These are phyloP conservation scores for Termitomyces sp. DNA, from an alignment of 768 basidiomycete species.

Conservation along the genomic window DNA sequence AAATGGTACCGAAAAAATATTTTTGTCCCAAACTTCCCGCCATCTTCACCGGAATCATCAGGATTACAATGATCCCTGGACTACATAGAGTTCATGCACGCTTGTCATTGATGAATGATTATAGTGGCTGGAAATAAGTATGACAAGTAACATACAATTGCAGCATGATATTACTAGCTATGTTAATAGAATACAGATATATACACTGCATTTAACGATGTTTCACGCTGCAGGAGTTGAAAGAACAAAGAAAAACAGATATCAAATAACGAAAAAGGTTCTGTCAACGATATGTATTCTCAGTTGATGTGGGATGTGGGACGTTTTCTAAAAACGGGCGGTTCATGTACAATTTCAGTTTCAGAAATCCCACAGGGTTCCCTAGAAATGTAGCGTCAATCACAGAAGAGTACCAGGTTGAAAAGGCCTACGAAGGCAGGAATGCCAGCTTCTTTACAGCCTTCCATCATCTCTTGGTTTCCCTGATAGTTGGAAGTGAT, in stretches of 20 bases:
- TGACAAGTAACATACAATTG: not conserved
- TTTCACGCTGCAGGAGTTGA: not conserved
- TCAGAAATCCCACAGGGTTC: constrained; percentile 74
- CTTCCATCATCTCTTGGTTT: constrained; percentile 80
- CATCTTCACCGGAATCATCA: not conserved
- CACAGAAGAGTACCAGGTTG: not conserved
- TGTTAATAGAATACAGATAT: not conserved
- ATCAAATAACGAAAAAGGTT: not conserved
- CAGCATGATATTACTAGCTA: not conserved
- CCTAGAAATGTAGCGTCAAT: constrained; percentile 22
- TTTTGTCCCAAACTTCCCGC: constrained; percentile 39
- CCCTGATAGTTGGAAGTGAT: constrained; percentile 78
- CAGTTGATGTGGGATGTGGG: not conserved
- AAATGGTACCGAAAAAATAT: constrained; percentile 75
- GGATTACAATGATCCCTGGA: not conserved
- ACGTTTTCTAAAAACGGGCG: not conserved
- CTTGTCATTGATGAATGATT: not conserved
- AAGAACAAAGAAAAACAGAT: not conserved
- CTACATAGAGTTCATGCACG: not conserved
- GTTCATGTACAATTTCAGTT: not conserved
- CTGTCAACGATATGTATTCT: not conserved
- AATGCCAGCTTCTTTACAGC: constrained; percentile 66
- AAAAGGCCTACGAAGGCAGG: constrained; percentile 50
- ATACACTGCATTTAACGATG: not conserved
- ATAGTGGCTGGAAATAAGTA: not conserved